Percentiles rank a stretch among this genome's conserved stretches.
phyloP scores from a whole-genome alignment of 2,329 filamentous ascomycete species.

The Talaromyces sp. region DNA sequence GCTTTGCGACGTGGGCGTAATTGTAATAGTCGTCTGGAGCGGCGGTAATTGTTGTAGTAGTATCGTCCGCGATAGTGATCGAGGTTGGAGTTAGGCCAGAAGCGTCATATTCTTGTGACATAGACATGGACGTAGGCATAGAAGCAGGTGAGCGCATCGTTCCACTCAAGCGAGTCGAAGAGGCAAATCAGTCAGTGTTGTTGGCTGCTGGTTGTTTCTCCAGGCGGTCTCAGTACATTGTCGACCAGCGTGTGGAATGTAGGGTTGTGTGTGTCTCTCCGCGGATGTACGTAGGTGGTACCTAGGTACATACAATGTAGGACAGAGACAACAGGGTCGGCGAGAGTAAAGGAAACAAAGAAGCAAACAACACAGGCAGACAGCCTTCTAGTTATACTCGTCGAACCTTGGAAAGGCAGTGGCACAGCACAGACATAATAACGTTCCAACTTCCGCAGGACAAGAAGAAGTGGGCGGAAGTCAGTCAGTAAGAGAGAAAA shows the following conservation, averaged over 20 bases:
- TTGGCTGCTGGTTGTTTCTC: background rate
- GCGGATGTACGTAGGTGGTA: background rate
- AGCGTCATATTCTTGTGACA: constrained; percentile 11
- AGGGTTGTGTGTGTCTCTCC: constrained; percentile 5
- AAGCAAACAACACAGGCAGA: background rate
- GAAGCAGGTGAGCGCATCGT: background rate
- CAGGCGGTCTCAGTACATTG: constrained; percentile 8
- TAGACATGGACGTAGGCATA: background rate
- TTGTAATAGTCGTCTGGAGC: constrained; percentile 9
- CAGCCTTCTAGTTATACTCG: constrained; percentile 7
- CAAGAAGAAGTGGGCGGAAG: background rate
- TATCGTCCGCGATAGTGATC: constrained; percentile 21
- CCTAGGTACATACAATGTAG: background rate
- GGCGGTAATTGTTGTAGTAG: background rate
- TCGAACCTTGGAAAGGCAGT: background rate
- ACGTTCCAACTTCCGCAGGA: background rate
- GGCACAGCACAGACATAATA: constrained; percentile 4
- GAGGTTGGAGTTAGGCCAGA: background rate
- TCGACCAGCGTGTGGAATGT: constrained; percentile 10
- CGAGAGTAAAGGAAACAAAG: background rate
- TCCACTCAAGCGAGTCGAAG: background rate
- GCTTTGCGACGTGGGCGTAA: constrained; percentile 1
- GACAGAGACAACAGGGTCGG: background rate
- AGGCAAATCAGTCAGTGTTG: background rate
- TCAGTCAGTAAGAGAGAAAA: background rate